These are phyloP conservation scores for Metschnikowia aberdeeniae DNA, from an alignment of 805 yeast species.

Conservation along the genomic window DNA sequence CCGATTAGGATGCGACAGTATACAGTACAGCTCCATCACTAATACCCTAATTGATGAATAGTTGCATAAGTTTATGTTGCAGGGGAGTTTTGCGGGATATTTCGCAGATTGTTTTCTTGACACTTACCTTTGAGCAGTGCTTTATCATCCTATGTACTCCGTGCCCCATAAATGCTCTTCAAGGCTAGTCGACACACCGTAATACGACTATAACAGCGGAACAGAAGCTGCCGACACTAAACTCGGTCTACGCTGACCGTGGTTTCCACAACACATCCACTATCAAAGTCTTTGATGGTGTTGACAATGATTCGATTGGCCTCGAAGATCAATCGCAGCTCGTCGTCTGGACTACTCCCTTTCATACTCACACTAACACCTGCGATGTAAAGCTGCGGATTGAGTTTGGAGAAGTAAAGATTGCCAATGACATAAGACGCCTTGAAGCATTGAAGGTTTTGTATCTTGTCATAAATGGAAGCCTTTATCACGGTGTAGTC, in stretches of 20 bases:
- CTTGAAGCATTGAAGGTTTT: conserved; percentile 48
- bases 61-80: no score
- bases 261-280: conserved; percentile 29
- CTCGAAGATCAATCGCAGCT: conserved; percentile 50
- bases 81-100: no score
- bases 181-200: no score
- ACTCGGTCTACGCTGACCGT: conserved; percentile 24
- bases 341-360: conserved; percentile 74
- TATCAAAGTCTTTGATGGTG: conserved; percentile 25
- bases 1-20: conserved; percentile 9
- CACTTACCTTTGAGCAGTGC: no score
- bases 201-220: no score
- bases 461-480: conserved; percentile 44
- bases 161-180: neutral
- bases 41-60: neutral
- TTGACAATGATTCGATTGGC: conserved; percentile 39
- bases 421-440: conserved; percentile 44
- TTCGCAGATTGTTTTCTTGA: no score
- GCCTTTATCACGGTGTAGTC: conserved; percentile 35
- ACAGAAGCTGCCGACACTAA: neutral
- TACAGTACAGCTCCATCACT: neutral
- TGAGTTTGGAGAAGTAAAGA: conserved; percentile 58
- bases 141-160: neutral
- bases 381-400: conserved; percentile 55
- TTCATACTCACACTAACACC: conserved; percentile 53